Conservation (phyloP, 2,329 filamentous ascomycete genomes). For the Thelonectria rubi region DNA sequence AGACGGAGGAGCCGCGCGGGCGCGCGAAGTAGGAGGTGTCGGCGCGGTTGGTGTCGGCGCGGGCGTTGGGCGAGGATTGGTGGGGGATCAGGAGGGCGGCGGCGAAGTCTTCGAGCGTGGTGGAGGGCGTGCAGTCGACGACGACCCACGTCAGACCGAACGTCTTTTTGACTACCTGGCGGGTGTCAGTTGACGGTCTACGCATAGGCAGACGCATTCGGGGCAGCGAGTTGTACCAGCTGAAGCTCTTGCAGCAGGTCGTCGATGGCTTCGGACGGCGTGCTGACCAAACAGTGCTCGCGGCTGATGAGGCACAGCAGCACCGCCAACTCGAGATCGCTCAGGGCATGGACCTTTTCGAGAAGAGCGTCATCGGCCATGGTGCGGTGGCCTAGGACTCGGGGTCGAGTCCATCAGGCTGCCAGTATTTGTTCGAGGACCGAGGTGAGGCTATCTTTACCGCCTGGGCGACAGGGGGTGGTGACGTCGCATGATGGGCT, state of each 20-base stretch:
- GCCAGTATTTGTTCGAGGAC: conserved; percentile 1
- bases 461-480: conserved; percentile 18
- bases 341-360: conserved; percentile 78
- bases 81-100: conserved; percentile 68
- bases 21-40: conserved; percentile 44
- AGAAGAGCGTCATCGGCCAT: conserved; percentile 72
- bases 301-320: conserved; percentile 82
- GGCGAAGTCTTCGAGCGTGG: conserved; percentile 83
- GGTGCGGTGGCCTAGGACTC: conserved; percentile 38
- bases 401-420: conserved; percentile 41
- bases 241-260: conserved; percentile 78
- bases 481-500: conserved; percentile 36
- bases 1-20: conserved; percentile 33
- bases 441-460: conserved; percentile 19
- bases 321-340: conserved; percentile 87
- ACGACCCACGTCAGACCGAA: conserved; percentile 78
- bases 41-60: conserved; percentile 38
- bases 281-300: conserved; percentile 90
- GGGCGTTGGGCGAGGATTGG: conserved; percentile 34
- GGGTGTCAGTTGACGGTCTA: background rate
- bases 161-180: conserved; percentile 70
- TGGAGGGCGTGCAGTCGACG: conserved; percentile 76
- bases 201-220: background rate
- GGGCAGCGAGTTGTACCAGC: conserved; percentile 59
- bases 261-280: conserved; percentile 68